Conservation (phyloP, 257 asterid genomes). For the Primulina eburnea region DNA sequence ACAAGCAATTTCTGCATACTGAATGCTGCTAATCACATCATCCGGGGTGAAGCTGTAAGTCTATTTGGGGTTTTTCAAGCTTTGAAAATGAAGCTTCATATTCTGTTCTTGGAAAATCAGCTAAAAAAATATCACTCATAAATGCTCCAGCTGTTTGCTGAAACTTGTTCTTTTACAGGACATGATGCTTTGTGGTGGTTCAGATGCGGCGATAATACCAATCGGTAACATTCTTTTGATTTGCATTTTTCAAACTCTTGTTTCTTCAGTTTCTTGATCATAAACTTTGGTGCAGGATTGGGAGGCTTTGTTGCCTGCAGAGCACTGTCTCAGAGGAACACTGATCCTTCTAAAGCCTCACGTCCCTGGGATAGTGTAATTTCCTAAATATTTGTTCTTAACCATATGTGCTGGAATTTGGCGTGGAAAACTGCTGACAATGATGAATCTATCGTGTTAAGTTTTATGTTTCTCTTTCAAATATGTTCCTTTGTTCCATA, state of each 20-base stretch:
- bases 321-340: slow-evolving; percentile 83
- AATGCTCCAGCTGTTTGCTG: slow-evolving; percentile 21
- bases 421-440: slow-evolving; percentile 17
- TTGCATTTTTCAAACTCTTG: slow-evolving; percentile 17
- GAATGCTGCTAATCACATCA: slow-evolving; percentile 93
- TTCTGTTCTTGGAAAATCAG: slow-evolving; percentile 4
- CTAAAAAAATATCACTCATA: slow-evolving; percentile 6
- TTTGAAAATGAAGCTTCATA: slow-evolving; percentile 18
- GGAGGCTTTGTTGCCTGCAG: slow-evolving; percentile 95
- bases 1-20: slow-evolving; percentile 93
- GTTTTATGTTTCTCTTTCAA: slow-evolving; percentile 15
- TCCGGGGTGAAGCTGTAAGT: slow-evolving; percentile 98
- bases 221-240: slow-evolving; percentile 50
- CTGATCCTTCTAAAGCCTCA: slow-evolving; percentile 87
- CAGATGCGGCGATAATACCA: slow-evolving; percentile 92
- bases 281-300: slow-evolving; percentile 57
- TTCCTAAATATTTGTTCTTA: slow-evolving; percentile 24
- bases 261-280: slow-evolving; percentile 21
- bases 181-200: slow-evolving; percentile 97
- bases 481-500: slow-evolving; percentile 12
- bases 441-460: slow-evolving; percentile 13
- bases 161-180: slow-evolving; percentile 55
- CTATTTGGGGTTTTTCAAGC: slow-evolving; percentile 23
- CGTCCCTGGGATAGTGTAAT: slow-evolving; percentile 96
- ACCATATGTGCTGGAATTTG: slow-evolving; percentile 17